Evolutionary conservation across 2,329 filamentous ascomycete genomes (phyloP).

Genomic region (Phaeosphaeria sp.): DNA sequence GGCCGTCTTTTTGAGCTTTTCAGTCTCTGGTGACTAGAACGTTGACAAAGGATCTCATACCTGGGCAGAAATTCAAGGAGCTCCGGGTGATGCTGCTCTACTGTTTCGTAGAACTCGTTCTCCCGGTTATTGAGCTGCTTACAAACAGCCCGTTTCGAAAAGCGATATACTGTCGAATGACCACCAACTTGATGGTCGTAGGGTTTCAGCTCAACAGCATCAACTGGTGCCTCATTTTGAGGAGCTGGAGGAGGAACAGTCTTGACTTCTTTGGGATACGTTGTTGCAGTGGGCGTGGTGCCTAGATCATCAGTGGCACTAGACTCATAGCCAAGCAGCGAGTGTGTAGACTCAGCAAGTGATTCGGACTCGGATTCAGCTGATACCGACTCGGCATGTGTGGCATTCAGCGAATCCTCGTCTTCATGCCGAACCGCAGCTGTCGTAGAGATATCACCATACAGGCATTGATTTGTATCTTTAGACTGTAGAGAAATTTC

Average conservation of each 20-base stretch:
- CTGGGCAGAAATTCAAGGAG: conserved; percentile 90
- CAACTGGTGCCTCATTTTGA: conserved; percentile 67
- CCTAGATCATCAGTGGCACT: conserved; percentile 61
- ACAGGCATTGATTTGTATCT: conserved; percentile 65
- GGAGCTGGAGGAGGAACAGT: conserved; percentile 27
- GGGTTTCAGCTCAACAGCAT: conserved; percentile 93
- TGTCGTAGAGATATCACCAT: conserved; percentile 61
- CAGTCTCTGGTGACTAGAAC: conserved; percentile 44
- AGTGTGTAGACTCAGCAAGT: conserved; percentile 51
- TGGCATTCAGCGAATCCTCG: conserved; percentile 45
- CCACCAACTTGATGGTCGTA: conserved; percentile 98
- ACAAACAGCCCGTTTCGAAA: conserved; percentile 93
- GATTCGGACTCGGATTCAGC: conserved; percentile 53
- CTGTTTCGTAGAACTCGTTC: conserved; percentile 97
- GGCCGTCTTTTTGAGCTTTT: conserved; percentile 48
- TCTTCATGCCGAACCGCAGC: conserved; percentile 48
- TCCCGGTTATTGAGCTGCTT: conserved; percentile 98
- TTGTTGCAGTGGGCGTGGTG: conserved; percentile 46
- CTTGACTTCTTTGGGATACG: conserved; percentile 39
- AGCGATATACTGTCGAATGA: conserved; percentile 94
- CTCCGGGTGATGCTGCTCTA: conserved; percentile 89
- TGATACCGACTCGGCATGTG: conserved; percentile 32
- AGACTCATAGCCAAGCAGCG: conserved; percentile 57
- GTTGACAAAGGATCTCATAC: conserved; percentile 37
- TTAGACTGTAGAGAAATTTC: conserved; percentile 68